These are phyloP conservation scores for Stagonosporopsis tanaceti DNA, from an alignment of 2,329 filamentous ascomycete species.

Conservation along the genomic window DNA sequence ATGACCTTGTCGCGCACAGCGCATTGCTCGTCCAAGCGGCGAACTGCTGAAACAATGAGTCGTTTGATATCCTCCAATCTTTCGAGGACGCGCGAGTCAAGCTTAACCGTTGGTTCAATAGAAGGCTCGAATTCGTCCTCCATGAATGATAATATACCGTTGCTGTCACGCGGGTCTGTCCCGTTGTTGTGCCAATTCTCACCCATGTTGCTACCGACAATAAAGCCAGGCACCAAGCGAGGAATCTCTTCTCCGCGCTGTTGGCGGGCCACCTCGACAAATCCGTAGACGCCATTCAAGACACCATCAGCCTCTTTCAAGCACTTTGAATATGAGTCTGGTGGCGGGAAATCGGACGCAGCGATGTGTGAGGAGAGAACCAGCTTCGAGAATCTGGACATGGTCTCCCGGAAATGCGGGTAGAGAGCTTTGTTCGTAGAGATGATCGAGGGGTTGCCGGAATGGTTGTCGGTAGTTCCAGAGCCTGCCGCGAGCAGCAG, in stretches of 20 bases:
- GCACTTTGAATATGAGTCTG: conserved; percentile 94
- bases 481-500: conserved; percentile 94
- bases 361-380: conserved; percentile 98
- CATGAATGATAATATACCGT: conserved; percentile 73
- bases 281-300: conserved; percentile 90
- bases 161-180: conserved; percentile 70
- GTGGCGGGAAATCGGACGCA: conserved; percentile 91
- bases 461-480: conserved; percentile 97
- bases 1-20: conserved; percentile 81
- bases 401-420: conserved; percentile 97
- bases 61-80: conserved; percentile 85
- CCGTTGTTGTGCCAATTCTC: conserved; percentile 85
- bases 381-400: conserved; percentile 99
- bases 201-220: conserved; percentile 81
- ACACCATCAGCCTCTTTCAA: conserved; percentile 97
- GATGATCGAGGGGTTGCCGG: conserved; percentile 98
- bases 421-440: conserved; percentile 97
- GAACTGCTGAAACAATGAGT: conserved; percentile 83
- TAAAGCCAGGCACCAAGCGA: conserved; percentile 91
- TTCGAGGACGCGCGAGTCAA: conserved; percentile 81
- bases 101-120: conserved; percentile 73
- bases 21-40: conserved; percentile 86
- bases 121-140: conserved; percentile 81
- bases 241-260: conserved; percentile 93
- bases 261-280: conserved; percentile 92